Evolutionary conservation across 1,139 yeast genomes (phyloP), one percentile per base, ranked within the genome.

Genomic region (Yamadazyma trypodendri): DNA sequence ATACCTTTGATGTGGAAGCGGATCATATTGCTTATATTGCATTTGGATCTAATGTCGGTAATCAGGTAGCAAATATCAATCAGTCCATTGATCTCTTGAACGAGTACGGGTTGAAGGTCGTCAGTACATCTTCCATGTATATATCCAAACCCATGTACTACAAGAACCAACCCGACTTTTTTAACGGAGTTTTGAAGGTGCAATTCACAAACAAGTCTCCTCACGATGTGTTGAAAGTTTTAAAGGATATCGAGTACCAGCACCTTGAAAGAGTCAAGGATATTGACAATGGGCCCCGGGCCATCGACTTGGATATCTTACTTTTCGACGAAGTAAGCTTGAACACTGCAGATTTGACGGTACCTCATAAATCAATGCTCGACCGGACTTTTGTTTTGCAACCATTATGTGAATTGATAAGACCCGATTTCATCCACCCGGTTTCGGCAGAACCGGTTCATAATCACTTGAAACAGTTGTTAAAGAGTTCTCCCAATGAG

Each of bases 91-190:
- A 61, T 0, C 65, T 73, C 32, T 63, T 92, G 14, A 58, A 68
- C 33, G 47, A 23, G 42, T 62, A 48, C 11, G 74, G 65, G 1
- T 70, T 84, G 20, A 51, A 58, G 6, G 77, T 92, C 1, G 45
- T 68, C 3, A 66, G 76, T 2, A 78, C 94, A 0, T 89, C 97
- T 0, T 78, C 95, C 1, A 63, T 92, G 42, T 92, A 87, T 59
- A 80, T 84, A 43, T 86, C 96, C 16, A 87, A 83, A 48, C 97
- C 99, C 32, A 92, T 92, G 97, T 94, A 89, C 57, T 79, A 73
- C 46, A 63, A 74, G 33, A 87, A 89, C 43, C 99, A 92, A 62
- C 74, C 80, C 2, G 82, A 81, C 52, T 94, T 92, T 56, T 68
- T 82, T 50, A 94, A 92, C 56, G 97, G 97, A 1, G 95, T 82